Conservation (phyloP, 257 asterid genomes). For the Solanum dulcamara region DNA sequence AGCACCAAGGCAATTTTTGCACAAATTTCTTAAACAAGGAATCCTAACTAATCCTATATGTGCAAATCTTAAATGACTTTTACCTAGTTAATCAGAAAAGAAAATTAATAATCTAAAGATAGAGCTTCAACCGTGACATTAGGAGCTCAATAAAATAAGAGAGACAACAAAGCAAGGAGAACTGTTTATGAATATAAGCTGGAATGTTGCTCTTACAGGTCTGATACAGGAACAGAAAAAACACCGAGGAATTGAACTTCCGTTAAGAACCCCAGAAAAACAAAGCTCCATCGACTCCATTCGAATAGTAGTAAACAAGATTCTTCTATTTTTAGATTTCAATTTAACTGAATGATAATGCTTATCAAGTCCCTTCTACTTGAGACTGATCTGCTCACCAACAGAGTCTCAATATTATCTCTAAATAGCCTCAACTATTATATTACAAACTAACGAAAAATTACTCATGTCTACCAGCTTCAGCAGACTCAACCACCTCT, state of each 20-base stretch:
- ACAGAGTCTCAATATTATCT: not conserved
- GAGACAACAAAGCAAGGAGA: not conserved
- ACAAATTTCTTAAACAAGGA: not conserved
- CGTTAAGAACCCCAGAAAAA: not conserved
- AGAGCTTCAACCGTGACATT: too few species aligned
- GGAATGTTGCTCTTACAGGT: not conserved
- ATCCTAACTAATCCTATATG: not conserved
- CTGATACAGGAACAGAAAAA: not conserved
- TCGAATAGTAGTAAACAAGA: not conserved
- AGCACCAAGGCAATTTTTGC: not conserved
- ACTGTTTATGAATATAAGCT: not conserved
- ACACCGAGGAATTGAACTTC: not conserved
- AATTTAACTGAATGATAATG: not conserved
- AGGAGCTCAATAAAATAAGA: not conserved
- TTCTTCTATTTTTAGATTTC: not conserved
- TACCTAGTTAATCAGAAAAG: not conserved
- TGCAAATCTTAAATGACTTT: not conserved
- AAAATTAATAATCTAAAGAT: not conserved
- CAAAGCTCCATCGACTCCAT: not conserved
- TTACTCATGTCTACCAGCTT: slow-evolving; percentile 27
- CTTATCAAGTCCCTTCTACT: not conserved
- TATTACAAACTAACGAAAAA: not conserved
- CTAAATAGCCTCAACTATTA: not conserved
- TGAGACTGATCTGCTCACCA: not conserved
- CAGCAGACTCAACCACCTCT: slow-evolving; percentile 65